Percentiles rank a stretch among this genome's conserved stretches.
Conservation (phyloP, 768 basidiomycete species). For the Lactarius indigo region DNA sequence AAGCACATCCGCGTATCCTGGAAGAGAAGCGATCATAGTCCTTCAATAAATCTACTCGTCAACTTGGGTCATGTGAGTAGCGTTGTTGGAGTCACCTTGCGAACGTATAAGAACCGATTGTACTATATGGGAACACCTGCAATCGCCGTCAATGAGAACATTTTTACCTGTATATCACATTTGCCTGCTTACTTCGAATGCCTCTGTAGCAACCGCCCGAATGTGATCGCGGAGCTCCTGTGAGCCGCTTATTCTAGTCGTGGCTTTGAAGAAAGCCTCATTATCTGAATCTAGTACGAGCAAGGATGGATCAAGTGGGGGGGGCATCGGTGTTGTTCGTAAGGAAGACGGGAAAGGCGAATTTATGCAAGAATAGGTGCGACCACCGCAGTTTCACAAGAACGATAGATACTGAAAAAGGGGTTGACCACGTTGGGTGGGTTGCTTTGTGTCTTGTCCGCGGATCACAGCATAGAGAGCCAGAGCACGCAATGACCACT, state of each 20-base stretch:
- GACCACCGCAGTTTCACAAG: neutral
- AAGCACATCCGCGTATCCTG: constrained; percentile 33
- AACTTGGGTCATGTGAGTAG: neutral
- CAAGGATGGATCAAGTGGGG: constrained; percentile 8
- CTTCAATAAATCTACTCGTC: constrained; percentile 16
- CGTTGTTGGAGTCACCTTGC: constrained; percentile 20
- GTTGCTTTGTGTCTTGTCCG: neutral
- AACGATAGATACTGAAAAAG: neutral
- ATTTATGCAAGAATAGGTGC: neutral
- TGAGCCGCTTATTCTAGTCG: constrained; percentile 4
- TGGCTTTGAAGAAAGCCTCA: constrained; percentile 11
- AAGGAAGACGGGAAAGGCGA: neutral
- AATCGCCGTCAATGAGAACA: neutral
- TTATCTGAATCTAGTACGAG: constrained; percentile 12
- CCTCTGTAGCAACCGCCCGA: constrained; percentile 9
- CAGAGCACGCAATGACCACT: neutral
- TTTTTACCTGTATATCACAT: neutral
- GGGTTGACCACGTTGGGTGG: neutral
- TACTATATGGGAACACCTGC: constrained; percentile 33
- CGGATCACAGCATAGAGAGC: neutral
- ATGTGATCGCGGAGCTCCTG: constrained; percentile 15
- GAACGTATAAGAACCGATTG: constrained; percentile 32
- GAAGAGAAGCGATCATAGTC: constrained; percentile 28
- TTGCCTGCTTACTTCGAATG: constrained; percentile 6
- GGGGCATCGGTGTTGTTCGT: neutral